Evolutionary conservation across 108 stramenopile genomes (phyloP).

Genomic region (Licmophora abbreviata): DNA sequence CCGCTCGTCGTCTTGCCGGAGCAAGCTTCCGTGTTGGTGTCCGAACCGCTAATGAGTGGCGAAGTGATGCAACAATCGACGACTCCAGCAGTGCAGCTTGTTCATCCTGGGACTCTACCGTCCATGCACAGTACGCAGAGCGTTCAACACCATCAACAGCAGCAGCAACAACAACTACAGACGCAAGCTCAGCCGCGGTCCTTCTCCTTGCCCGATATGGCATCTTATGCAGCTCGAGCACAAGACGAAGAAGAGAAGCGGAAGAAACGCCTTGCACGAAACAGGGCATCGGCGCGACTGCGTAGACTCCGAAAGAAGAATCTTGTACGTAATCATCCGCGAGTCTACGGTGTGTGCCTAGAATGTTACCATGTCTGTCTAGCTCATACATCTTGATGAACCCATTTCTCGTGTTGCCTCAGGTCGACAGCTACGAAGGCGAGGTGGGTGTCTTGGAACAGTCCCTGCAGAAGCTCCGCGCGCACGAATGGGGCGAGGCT

Average conservation of each 20-base stretch:
- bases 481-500: conserved; percentile 57
- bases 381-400: not conserved
- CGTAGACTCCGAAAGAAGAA: conserved; percentile 82
- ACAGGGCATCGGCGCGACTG: conserved; percentile 72
- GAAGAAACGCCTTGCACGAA: conserved; percentile 77
- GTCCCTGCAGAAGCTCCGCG: conserved; percentile 54
- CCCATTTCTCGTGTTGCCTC: not conserved
- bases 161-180: conserved; percentile 10
- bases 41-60: too few relatives aligned
- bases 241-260: conserved; percentile 81
- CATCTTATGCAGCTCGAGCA: conserved; percentile 42
- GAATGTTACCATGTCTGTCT: not conserved
- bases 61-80: too few relatives aligned
- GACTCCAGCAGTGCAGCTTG: too few relatives aligned
- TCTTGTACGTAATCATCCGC: conserved; percentile 50
- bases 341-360: not conserved
- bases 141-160: conserved; percentile 9
- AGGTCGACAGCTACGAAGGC: conserved; percentile 83
- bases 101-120: not conserved
- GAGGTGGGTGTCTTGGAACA: conserved; percentile 83
- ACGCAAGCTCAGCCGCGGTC: conserved; percentile 23
- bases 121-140: not conserved
- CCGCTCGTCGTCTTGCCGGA: too few relatives aligned
- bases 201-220: conserved; percentile 70
- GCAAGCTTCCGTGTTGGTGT: too few relatives aligned